Evolutionary conservation across 371 early-diverging fungal species (phyloP).

Genomic region (Paraphysoderma sedebokerense): DNA sequence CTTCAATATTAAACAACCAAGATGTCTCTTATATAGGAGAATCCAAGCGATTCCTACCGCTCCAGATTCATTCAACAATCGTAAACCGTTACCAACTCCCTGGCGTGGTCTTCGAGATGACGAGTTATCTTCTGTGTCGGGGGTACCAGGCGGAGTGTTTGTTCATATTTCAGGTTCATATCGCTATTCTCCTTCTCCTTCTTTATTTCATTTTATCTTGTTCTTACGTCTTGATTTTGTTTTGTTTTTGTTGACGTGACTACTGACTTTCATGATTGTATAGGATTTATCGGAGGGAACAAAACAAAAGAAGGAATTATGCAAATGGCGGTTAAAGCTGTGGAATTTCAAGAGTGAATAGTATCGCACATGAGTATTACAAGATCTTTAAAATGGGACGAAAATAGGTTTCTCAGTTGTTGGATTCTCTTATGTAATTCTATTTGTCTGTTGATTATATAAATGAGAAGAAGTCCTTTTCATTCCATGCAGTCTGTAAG

Average conservation of each 20-base stretch:
- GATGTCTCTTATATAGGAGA: too few species aligned
- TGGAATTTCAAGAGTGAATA: slow-evolving; percentile 10
- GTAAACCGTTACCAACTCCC: slow-evolving; percentile 77
- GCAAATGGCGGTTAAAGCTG: slow-evolving; percentile 37
- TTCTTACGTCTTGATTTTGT: too few species aligned
- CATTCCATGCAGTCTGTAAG: too few species aligned
- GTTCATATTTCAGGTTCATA: slow-evolving; percentile 81
- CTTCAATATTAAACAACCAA: background rate
- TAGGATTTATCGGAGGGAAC: slow-evolving; percentile 34
- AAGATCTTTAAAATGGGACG: too few species aligned
- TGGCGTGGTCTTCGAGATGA: slow-evolving; percentile 94
- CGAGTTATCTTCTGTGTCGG: slow-evolving; percentile 52
- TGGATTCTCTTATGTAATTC: too few species aligned
- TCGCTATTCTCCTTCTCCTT: background rate
- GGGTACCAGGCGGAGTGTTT: slow-evolving; percentile 74
- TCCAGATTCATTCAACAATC: slow-evolving; percentile 63
- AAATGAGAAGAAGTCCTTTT: too few species aligned
- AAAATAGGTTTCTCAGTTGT: too few species aligned
- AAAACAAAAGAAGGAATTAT: slow-evolving; percentile 49
- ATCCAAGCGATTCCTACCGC: slow-evolving; percentile 63
- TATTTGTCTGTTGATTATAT: too few species aligned
- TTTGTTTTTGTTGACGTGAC: background rate
- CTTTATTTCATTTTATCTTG: too few species aligned
- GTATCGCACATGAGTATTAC: too few species aligned
- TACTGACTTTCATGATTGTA: too few species aligned